phyloP scores from a whole-genome alignment of 1,139 yeast genomes.

The Trichomonascaceae sp. region DNA sequence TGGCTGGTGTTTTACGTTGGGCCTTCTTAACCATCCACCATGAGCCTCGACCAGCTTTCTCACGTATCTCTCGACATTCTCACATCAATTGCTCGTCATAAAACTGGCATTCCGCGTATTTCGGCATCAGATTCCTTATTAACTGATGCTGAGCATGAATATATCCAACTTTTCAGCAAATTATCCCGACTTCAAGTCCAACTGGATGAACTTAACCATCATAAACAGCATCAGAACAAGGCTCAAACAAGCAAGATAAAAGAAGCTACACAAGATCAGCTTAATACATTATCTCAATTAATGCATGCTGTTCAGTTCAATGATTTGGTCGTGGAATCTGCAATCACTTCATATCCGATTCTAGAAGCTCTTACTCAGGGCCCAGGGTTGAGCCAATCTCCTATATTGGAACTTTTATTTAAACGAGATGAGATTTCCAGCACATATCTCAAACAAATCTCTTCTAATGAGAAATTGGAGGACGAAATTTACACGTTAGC shows the following conservation, averaged over 20 bases:
- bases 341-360: slow-evolving; percentile 6
- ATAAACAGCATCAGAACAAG: neutral
- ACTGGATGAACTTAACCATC: slow-evolving; percentile 4
- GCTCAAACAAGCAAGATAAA: neutral
- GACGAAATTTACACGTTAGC: slow-evolving; percentile 6
- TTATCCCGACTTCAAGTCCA: slow-evolving; percentile 5
- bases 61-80: neutral
- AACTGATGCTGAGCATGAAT: slow-evolving; percentile 15
- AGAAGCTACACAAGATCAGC: neutral
- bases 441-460: slow-evolving; percentile 6
- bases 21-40: neutral
- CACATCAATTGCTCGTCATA: slow-evolving; percentile 12
- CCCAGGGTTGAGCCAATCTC: slow-evolving; percentile 4
- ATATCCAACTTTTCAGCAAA: slow-evolving; percentile 12
- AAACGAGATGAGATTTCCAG: slow-evolving; percentile 15
- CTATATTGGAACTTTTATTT: slow-evolving; percentile 3
- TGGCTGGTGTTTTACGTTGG: too few species aligned
- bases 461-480: slow-evolving; percentile 8
- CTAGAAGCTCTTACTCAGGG: slow-evolving; percentile 9
- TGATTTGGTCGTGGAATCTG: slow-evolving; percentile 10
- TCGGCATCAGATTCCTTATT: slow-evolving; percentile 11
- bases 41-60: neutral
- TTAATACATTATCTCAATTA: neutral
- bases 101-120: slow-evolving; percentile 19
- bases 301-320: slow-evolving; percentile 8